Evolutionary conservation across 805 yeast species (phyloP), one percentile per base, ranked within the genome.

Genomic region (Tetrapisispora taiwanensis): DNA sequence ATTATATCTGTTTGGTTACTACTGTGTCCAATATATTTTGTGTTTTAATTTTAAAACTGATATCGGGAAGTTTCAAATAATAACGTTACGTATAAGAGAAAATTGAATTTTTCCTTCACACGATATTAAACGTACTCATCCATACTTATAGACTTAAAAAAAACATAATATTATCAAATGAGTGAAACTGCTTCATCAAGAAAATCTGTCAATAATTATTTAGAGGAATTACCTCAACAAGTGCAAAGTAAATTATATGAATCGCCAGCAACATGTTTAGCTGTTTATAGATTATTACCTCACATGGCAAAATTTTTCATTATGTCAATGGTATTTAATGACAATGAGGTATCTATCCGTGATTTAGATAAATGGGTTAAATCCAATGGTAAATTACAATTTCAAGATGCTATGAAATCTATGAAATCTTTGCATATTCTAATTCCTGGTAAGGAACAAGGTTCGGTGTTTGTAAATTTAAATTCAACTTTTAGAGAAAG

Each of bases 261-360:
- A 54, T 77, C 85, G 42, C 95, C 98, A 2, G 95, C 97, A 12
- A 86, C 98, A 45, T 88, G 97, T 60, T 70, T 92, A 39, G 94
- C 98, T 2, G 81, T 92, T n/a, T 89, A 81, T 61, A 72, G 98
- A 50, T 69, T 92, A 47, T 71, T 92, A 15, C 96, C 98, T 0
- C 79, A 89, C 20, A 65, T 92, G 51, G 95, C 97, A 26, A 89
- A 90, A 60, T 83, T 86, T 62, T 81, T 83, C 55, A 79, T 90
- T 41, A 82, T 87, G 87, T 73, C 89, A 10, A 77, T 89, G 81
- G 69, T 94, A 17, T 92, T 86, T 65, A 77, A 80, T 54, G 92
- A 85, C 44, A 75, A 76, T 41, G 84, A 89, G 1, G 75, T 84
- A 12, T 74, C 81, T 6, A 65, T 80, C 17, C 69, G 76, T 24